Percentiles rank a stretch among this genome's conserved stretches.
Conservation (phyloP, 1,139 yeast species). For the Pneumocystis murina region DNA sequence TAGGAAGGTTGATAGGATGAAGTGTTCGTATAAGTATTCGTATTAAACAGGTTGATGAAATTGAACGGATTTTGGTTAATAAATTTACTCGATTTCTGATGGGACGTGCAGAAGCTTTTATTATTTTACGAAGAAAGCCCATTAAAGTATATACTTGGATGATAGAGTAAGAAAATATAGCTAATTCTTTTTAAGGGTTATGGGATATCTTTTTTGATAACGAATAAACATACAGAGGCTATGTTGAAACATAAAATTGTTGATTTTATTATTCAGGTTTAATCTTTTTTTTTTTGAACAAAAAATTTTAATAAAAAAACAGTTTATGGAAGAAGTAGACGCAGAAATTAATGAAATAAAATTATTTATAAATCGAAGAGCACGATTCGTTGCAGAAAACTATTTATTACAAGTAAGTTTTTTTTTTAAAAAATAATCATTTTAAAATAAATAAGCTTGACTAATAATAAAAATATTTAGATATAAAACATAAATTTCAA, state of each 20-base stretch:
- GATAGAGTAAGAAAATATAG: not conserved
- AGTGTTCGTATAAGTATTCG: slow-evolving; percentile 60
- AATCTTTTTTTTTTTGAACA: not conserved
- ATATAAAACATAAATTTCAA: not conserved
- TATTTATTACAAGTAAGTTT: slow-evolving; percentile 3
- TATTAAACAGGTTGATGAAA: slow-evolving; percentile 95
- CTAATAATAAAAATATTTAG: not conserved
- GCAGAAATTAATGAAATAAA: slow-evolving; percentile 98
- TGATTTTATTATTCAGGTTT: slow-evolving; percentile 71
- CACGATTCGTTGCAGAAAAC: slow-evolving; percentile 85
- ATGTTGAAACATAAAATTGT: slow-evolving; percentile 92
- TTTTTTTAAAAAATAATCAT: too few species aligned
- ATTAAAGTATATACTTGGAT: slow-evolving; percentile 29
- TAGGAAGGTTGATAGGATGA: not conserved
- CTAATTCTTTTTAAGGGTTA: slow-evolving; percentile 36
- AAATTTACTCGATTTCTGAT: slow-evolving; percentile 87
- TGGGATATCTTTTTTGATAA: slow-evolving; percentile 82
- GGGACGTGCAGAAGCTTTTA: slow-evolving; percentile 87
- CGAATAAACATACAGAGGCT: slow-evolving; percentile 88
- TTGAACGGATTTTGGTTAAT: slow-evolving; percentile 84
- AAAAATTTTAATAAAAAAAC: slow-evolving; percentile 4
- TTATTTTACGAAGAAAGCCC: slow-evolving; percentile 81
- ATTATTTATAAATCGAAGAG: slow-evolving; percentile 88
- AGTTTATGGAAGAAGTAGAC: slow-evolving; percentile 96
- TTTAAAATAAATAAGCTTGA: not conserved